Evolutionary conservation across 169 alveolate species (phyloP).

Genomic region (Cryptosporidium ryanae): DNA sequence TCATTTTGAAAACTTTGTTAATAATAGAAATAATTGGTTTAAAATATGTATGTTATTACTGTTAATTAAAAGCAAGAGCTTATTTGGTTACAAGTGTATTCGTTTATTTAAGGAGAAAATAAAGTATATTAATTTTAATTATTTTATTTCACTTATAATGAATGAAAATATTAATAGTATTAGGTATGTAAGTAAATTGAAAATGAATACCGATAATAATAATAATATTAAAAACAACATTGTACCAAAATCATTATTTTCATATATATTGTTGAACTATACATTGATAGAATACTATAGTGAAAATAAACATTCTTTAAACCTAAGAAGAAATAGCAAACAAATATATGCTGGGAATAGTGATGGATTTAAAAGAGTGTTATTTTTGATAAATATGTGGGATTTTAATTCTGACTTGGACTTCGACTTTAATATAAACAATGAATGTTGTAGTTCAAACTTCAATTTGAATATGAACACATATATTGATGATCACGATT

Average conservation of each 20-base stretch:
- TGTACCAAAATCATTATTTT: slow-evolving; percentile 33
- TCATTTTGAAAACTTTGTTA: slow-evolving; percentile 1
- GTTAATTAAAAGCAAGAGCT: background rate
- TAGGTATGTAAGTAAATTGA: background rate
- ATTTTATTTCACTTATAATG: slow-evolving; percentile 5
- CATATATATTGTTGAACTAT: slow-evolving; percentile 18
- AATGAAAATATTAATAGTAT: slow-evolving; percentile 1
- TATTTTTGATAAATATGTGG: slow-evolving; percentile 3
- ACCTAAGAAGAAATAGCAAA: background rate
- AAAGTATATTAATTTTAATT: background rate
- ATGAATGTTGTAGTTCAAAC: background rate
- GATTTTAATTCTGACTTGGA: background rate
- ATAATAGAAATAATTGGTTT: slow-evolving; percentile 27
- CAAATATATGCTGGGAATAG: background rate
- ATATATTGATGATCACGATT: background rate
- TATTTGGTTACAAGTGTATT: background rate
- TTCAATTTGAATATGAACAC: background rate
- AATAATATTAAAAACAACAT: background rate
- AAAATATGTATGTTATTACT: slow-evolving; percentile 1
- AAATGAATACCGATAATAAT: too few species aligned
- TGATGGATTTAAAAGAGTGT: background rate
- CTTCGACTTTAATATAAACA: background rate
- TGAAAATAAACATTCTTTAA: background rate
- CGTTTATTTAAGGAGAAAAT: background rate
- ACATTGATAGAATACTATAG: background rate